These are phyloP conservation scores for Tylopilus vinaceipallidus DNA, from an alignment of 768 basidiomycete species.

Conservation along the genomic window DNA sequence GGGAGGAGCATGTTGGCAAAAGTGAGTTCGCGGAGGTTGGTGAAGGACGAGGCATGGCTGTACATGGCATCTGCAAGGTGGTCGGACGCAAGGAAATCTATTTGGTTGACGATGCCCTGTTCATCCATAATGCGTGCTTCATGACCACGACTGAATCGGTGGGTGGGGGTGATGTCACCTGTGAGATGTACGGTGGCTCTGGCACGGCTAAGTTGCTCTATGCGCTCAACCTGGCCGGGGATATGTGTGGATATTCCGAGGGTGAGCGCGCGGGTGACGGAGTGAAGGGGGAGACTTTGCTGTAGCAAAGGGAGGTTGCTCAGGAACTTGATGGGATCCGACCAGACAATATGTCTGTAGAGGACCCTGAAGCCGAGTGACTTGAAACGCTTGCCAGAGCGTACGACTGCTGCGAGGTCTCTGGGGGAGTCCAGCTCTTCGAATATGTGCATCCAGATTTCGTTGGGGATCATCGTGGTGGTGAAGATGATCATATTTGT, in stretches of 20 bases:
- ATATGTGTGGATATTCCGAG: conserved; percentile 26
- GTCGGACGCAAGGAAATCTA: conserved; percentile 25
- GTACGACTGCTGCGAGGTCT: conserved; percentile 34
- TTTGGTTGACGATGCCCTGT: conserved; percentile 11
- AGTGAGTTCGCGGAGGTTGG: conserved; percentile 36
- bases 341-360: conserved; percentile 37
- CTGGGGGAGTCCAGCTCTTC: conserved; percentile 29
- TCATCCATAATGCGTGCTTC: conserved; percentile 29
- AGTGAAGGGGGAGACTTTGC: conserved; percentile 2
- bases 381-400: conserved; percentile 32
- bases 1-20: conserved; percentile 40
- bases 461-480: conserved; percentile 32
- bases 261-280: conserved; percentile 23
- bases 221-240: conserved; percentile 14
- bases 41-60: conserved; percentile 24
- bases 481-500: background rate
- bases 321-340: conserved; percentile 27
- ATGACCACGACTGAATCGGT: conserved; percentile 19
- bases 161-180: conserved; percentile 15
- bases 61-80: conserved; percentile 20
- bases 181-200: conserved; percentile 21
- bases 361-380: conserved; percentile 29
- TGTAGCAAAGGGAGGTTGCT: conserved; percentile 20
- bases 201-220: conserved; percentile 30
- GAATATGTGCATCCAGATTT: conserved; percentile 40